Base-by-base conservation (phyloP, 108 stramenopile species). In the Pseudonitzschia multiseries region DNA sequence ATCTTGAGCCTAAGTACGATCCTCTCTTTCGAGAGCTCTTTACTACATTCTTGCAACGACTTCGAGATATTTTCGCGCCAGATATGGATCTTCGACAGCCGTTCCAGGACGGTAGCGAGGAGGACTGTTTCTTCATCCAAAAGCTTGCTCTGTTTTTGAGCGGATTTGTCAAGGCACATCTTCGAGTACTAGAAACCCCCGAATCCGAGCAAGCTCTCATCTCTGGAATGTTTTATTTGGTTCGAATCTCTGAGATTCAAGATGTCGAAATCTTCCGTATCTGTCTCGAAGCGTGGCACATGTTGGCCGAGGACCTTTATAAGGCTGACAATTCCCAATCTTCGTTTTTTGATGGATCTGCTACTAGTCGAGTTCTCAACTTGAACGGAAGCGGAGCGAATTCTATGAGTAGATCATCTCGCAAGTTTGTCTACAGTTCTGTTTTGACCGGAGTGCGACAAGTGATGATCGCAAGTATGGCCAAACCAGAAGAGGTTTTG, bases 401-500 rank as follows among this genome's bases (percentile, higher is more conserved):
- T 20, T 74, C 75, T 17, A 51, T 65, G 31, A 65, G 69, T 33
- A 24, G 67, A 29, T 63, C 75, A 6, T 85, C 84, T 41, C 83
- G 92, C 27, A 93, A 96, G 60, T 89, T 79, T 61, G 76, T 93
- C 65, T 97, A 98, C 69, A 86, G 79, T n/a, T 82, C 83, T 10
- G 86, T 98, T 41, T 81, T 98, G 43, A 90, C 87, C 20, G 93
- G 93, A 18, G 93, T 97, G 8, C 94, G 98, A 44, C 86, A 89
- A 31, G 97, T 99, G 24, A 93, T 98, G 88, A 98, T 99, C 79
- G 86, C 92, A 21, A 94, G 90, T 73, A 99, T 99, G 99, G 97
- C 97, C 70, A 99, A 99, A 76, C 99, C 99, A n/a, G 98, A 99
- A 75, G 99, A 99, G 83, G 99, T 99, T 20, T 87, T 99, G 70